Evolutionary conservation across 371 early-diverging fungal genomes (phyloP), one percentile per base, ranked within the genome.

Genomic region (Mortierella sp.): DNA sequence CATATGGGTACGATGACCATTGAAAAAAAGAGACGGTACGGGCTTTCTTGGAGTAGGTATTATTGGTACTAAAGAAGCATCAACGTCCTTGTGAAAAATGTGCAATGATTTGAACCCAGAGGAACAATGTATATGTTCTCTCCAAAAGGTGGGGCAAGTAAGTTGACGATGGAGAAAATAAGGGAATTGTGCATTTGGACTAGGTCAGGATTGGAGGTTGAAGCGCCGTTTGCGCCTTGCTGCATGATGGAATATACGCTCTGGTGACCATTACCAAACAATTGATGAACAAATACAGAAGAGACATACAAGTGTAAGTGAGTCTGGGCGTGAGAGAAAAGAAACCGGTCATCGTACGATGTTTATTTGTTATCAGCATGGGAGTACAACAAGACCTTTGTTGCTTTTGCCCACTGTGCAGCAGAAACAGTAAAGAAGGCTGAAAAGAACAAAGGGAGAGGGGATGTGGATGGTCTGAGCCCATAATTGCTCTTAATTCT

Each of bases 391-490:
- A n/a, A n/a, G n/a, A n/a, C n/a, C n/a, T n/a, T n/a, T n/a, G n/a
- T n/a, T 47, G 10, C 53, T 0, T 24, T n/a, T 24, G 8, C 29
- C 13, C 53, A 31, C 5, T 5, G 16, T 55, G 6, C 29, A 6
- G 29, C 39, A 14, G 34, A 29, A 55, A 34, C 31, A 55, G 31
- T 19, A 29, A 29, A 16, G 11, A 26, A 52, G 24, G n/a, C n/a
- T n/a, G n/a, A 16, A 26, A 26, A 53, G 16, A n/a, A 24, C 5
- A n/a, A 24, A 52, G 11, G 29, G 11, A 14, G 13, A n/a, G 55
- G 55, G 10, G 55, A 4, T 24, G 29, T 31, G 19, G 37, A 61
- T 61, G 61, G 61, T 61, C 61, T 61, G 61, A 61, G 61, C 61
- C 61, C 61, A 37, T 34, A 3, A 34, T 3, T 37, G 61, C 55